phyloP scores from a whole-genome alignment of 257 asterid genomes.

The Euphrasia confusa region DNA sequence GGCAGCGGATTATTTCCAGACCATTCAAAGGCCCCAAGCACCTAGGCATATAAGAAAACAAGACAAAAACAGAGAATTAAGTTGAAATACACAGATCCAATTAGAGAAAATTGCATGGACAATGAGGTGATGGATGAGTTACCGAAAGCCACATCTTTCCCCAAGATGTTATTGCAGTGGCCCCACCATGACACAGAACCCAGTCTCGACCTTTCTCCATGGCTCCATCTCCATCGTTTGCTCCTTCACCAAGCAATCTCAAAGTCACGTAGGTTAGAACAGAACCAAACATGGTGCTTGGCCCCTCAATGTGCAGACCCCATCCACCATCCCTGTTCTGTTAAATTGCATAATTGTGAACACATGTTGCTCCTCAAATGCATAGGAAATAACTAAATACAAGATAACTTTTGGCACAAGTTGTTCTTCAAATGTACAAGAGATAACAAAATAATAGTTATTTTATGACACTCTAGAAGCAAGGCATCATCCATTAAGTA shows the following conservation, averaged over 20 bases:
- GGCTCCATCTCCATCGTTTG: conserved; percentile 83
- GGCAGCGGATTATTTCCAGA: conserved; percentile 99
- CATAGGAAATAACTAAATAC: not conserved
- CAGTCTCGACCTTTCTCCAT: conserved; percentile 93
- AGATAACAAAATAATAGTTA: conserved; percentile 18
- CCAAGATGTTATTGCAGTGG: conserved; percentile 93
- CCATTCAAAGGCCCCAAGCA: conserved; percentile 96
- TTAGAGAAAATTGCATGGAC: conserved; percentile 14
- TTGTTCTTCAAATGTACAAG: conserved; percentile 10
- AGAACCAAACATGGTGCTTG: conserved; percentile 98
- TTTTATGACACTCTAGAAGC: conserved; percentile 18
- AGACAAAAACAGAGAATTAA: conserved; percentile 14
- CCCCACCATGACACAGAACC: conserved; percentile 93
- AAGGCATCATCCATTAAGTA: not conserved
- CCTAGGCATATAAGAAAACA: conserved; percentile 39
- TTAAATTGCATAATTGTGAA: conserved; percentile 24
- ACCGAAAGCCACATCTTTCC: conserved; percentile 99
- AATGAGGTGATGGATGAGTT: conserved; percentile 26
- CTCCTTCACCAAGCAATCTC: conserved; percentile 97
- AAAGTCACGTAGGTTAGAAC: conserved; percentile 82
- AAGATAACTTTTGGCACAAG: not conserved
- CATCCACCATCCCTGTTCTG: conserved; percentile 98
- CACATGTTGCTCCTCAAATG: conserved; percentile 5
- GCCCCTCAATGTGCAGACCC: conserved; percentile 99
- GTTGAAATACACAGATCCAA: conserved; percentile 5